Percentiles rank a stretch among this genome's conserved stretches.
These are phyloP conservation scores for Rhizoclosmatium sp. DNA, from an alignment of 192 early-diverging fungal genomes.

Conservation along the genomic window DNA sequence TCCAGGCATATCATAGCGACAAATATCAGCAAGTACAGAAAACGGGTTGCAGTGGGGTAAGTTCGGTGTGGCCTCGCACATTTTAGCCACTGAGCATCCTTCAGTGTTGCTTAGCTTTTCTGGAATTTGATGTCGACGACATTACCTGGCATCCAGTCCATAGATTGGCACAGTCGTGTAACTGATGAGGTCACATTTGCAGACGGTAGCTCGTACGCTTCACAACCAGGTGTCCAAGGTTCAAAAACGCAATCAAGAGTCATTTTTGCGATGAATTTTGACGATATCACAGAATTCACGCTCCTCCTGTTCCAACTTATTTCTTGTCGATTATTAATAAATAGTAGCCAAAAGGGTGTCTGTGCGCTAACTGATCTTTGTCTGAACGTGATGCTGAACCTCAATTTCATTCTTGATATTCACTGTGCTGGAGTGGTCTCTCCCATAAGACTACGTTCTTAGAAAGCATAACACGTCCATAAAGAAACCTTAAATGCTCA, in stretches of 20 bases:
- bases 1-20: slow-evolving; percentile 62
- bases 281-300: too few species aligned
- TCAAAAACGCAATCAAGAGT: slow-evolving; percentile 22
- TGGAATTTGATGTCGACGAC: not conserved
- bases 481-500: too few species aligned
- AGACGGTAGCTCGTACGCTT: slow-evolving; percentile 24
- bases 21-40: slow-evolving; percentile 64
- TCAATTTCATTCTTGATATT: too few species aligned
- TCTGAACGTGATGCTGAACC: too few species aligned
- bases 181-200: not conserved
- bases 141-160: slow-evolving; percentile 50
- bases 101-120: not conserved
- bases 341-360: too few species aligned
- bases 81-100: slow-evolving; percentile 26
- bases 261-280: not conserved
- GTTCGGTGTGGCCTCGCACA: slow-evolving; percentile 40
- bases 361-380: too few species aligned
- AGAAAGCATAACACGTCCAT: too few species aligned
- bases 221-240: slow-evolving; percentile 36
- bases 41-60: slow-evolving; percentile 57
- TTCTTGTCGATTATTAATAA: too few species aligned
- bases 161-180: slow-evolving; percentile 31
- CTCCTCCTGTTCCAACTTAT: too few species aligned
- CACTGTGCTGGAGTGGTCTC: too few species aligned
- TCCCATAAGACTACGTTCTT: too few species aligned